phyloP scores from a whole-genome alignment of 2,329 filamentous ascomycete genomes.

The Colletotrichum nymphaeae region DNA sequence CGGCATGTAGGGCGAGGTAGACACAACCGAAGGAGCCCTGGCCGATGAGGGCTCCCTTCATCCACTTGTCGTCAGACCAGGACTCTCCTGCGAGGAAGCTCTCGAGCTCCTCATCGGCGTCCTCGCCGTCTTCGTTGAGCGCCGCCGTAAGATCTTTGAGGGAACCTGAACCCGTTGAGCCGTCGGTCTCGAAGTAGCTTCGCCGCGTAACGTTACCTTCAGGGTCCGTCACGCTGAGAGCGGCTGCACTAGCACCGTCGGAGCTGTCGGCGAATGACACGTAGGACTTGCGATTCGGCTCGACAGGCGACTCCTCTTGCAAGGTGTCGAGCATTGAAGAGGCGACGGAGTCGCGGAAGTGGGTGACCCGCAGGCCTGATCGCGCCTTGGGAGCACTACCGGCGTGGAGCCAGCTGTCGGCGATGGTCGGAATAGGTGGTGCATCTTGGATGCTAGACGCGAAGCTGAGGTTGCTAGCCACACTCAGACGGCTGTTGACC shows the following conservation, averaged over 20 bases:
- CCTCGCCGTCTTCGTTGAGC: constrained; percentile 90
- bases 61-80: constrained; percentile 98
- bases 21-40: constrained; percentile 97
- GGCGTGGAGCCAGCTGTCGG: constrained; percentile 87
- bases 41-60: constrained; percentile 97
- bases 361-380: constrained; percentile 57
- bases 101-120: constrained; percentile 87
- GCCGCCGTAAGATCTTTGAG: constrained; percentile 87
- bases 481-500: constrained; percentile 91
- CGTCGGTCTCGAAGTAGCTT: constrained; percentile 88
- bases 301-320: constrained; percentile 88
- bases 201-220: constrained; percentile 77
- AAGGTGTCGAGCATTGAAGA: constrained; percentile 91
- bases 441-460: constrained; percentile 93
- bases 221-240: constrained; percentile 81
- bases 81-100: constrained; percentile 93
- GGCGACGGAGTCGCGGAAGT: constrained; percentile 87
- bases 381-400: constrained; percentile 63
- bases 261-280: constrained; percentile 88
- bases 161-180: constrained; percentile 77
- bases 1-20: constrained; percentile 92
- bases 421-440: constrained; percentile 94
- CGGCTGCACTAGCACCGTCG: constrained; percentile 64
- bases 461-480: constrained; percentile 92
- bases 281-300: constrained; percentile 94